Base-by-base conservation (phyloP, 306 rosid species). In the Adenanthera pavonina region DNA sequence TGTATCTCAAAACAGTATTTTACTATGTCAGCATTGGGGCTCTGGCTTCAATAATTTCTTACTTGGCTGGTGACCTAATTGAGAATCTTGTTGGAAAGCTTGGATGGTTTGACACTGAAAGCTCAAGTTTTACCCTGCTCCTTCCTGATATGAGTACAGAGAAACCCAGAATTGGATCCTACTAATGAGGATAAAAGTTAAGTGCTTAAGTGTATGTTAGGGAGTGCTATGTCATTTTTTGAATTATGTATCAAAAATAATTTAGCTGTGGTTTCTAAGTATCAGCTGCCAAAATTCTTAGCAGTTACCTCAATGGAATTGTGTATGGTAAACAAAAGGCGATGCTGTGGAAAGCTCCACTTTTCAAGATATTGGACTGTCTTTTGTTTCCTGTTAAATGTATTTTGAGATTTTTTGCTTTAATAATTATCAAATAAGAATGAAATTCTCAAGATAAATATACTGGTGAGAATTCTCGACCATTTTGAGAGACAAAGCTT, bases 31-130 rank as follows among this genome's bases (percentile, higher is more conserved):
- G 51, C 38, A 59, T 85, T 70, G 92, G 85, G 5, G 76, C 81
- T 36, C 78, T 86, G 69, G 92, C 89, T n/a, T 88, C 94, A 1
- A 77, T 90, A 3, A 65, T 89, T 69, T 85, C 92, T 59, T 92
- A 88, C 82, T 25, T 89, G 2, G 95, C 92, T 19, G 97, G 97
- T 36, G 74, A 78, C 4, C 8, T 91, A 57, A 62, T 91, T 41
- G 68, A 72, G 51, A 85, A 75, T 49, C 78, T 92, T 20, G 0
- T 89, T 3, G 74, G 88, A 38, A 80, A 83, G 54, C 82, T 89
- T 75, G 92, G 93, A 56, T 91, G 86, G 90, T 90, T 90, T 67
- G 72, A 88, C 34, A 47, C 87, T 20, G 2, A 19, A 17, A 25
- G 56, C 72, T 44, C 84, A 38, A 73, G 72, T 17, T 3, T 80